Conservation (phyloP, 2,329 filamentous ascomycete species). For the Colletotrichum karsti region DNA sequence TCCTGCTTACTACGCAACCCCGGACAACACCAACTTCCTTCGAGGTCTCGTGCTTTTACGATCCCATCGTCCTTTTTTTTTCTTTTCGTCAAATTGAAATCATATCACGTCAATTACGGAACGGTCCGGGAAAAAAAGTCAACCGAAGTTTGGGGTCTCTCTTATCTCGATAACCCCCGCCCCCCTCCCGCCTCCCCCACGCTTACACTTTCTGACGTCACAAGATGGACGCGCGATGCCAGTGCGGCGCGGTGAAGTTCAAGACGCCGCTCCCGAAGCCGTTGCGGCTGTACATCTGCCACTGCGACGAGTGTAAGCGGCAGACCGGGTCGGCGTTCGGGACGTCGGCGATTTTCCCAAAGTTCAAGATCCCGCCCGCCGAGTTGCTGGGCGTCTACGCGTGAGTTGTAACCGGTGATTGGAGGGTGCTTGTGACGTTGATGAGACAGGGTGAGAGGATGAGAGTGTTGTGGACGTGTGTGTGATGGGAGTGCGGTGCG, state of each 20-base stretch:
- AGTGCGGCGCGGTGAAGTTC: constrained; percentile 72
- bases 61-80: neutral
- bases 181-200: neutral
- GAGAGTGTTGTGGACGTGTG: neutral
- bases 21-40: no score
- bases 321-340: constrained; percentile 75
- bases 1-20: constrained; percentile 11
- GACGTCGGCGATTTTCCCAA: constrained; percentile 74
- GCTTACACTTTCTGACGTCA: constrained; percentile 11
- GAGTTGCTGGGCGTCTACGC: constrained; percentile 62
- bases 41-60: no score
- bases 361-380: constrained; percentile 63
- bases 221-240: constrained; percentile 67
- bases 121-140: neutral
- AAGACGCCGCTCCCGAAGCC: constrained; percentile 67
- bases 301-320: constrained; percentile 72
- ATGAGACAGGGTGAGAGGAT: neutral
- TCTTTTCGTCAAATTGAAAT: neutral
- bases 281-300: constrained; percentile 75
- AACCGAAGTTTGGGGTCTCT: neutral
- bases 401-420: constrained; percentile 48
- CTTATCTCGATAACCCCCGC: neutral
- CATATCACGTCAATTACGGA: neutral
- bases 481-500: neutral
- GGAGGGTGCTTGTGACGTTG: neutral